A percentile compares a stretch with the other conserved stretches of the same genome.
These are phyloP conservation scores for Abortiporus biennis DNA, from an alignment of 1,284 basidiomycete species.

Conservation along the genomic window DNA sequence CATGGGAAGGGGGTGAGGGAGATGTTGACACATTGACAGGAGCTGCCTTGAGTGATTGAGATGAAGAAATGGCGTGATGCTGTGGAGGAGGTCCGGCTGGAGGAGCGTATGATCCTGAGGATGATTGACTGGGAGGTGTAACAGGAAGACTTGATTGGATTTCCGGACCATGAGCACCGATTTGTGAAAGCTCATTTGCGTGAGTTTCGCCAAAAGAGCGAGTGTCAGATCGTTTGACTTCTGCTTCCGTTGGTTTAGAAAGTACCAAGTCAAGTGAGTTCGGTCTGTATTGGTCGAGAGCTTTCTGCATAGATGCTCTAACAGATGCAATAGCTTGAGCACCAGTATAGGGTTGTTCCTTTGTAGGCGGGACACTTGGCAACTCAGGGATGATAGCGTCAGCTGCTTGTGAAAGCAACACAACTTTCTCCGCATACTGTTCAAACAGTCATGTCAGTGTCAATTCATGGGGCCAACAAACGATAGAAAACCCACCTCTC, in stretches of 20 bases:
- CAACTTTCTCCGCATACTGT: constrained; percentile 72
- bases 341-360: constrained; percentile 50
- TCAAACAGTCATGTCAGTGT: constrained; percentile 8
- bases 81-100: constrained; percentile 1
- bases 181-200: constrained; percentile 59
- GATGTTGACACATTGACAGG: neutral
- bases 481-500: constrained; percentile 45
- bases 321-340: constrained; percentile 55
- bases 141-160: constrained; percentile 30
- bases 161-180: constrained; percentile 32
- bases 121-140: too few relatives aligned
- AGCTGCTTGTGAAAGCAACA: constrained; percentile 65
- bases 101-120: constrained; percentile 15
- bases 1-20: constrained; percentile 4
- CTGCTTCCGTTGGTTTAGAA: constrained; percentile 34
- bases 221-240: constrained; percentile 64
- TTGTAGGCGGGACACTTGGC: constrained; percentile 56
- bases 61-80: neutral
- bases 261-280: constrained; percentile 51
- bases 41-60: neutral
- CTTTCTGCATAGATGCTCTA: constrained; percentile 68
- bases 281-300: constrained; percentile 68
- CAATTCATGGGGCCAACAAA: neutral
- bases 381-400: constrained; percentile 51
- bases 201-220: constrained; percentile 78